Evolutionary conservation across 495 filamentous ascomycete genomes (phyloP), one percentile per base, ranked within the genome.

Genomic region (Peziza echinospora): DNA sequence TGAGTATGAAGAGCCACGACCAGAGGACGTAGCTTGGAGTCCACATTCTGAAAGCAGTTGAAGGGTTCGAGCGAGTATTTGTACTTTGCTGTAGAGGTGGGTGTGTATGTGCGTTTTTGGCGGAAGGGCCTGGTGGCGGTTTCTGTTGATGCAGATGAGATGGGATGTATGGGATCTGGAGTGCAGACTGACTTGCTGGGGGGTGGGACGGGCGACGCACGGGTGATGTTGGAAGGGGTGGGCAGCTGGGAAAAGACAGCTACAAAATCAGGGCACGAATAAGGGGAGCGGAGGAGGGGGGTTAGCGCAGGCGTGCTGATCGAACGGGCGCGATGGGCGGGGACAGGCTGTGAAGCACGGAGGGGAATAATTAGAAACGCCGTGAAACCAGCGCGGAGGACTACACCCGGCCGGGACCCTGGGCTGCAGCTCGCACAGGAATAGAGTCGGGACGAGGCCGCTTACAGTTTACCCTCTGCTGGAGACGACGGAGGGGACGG

Each of bases 21-120:
- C 84, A 94, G 62, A 93, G 71, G 49, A 93, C 55, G 65, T 84
- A 85, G 46, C 48, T 56, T 30, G 59, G 50, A 21, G 13, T 13
- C 13, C 13, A 37, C 30, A 37, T 37, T n/a, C n/a, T n/a, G n/a
- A n/a, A n/a, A n/a, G n/a, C n/a, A n/a, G 30, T 13, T 37, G 30
- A 37, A 37, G 30, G 30, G 28, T 34, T 3, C 13, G 30, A 17
- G 19, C 2, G 0, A 17, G 30, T 37, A 37, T 37, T 2, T 37
- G 30, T 37, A 37, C 19, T 37, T 13, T 11, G 19, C 19, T 3
- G 30, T 3, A 5, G 30, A 37, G 6, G 30, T 5, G 30, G 13
- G 19, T 1, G 19, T 13, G 30, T 37, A 37, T 37, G n/a, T n/a
- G n/a, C n/a, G n/a, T n/a, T n/a, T n/a, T n/a, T n/a, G n/a, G n/a